A percentile compares a stretch with the other conserved stretches of the same genome.
phyloP scores from a whole-genome alignment of 371 early-diverging fungal genomes.

The Entomophthora muscae region DNA sequence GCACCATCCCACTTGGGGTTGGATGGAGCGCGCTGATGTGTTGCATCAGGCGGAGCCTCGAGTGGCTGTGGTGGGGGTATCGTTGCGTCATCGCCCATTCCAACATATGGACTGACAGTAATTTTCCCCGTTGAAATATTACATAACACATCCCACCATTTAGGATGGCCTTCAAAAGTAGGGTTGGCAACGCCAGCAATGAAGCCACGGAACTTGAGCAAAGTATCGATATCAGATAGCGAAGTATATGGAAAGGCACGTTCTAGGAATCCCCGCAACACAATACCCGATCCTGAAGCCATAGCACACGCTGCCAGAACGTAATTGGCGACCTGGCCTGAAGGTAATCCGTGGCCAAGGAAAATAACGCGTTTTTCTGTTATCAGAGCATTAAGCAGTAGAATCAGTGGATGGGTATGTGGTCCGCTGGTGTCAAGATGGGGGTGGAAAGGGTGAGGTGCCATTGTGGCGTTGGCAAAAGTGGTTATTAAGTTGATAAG shows the following conservation, averaged over 20 bases:
- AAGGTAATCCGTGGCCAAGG: slow-evolving; percentile 74
- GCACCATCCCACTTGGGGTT: slow-evolving; percentile 14
- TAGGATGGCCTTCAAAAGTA: slow-evolving; percentile 72
- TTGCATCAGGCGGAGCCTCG: not conserved
- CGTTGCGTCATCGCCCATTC: slow-evolving; percentile 10
- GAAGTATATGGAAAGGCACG: slow-evolving; percentile 84
- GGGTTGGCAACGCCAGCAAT: slow-evolving; percentile 95
- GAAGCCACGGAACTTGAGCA: slow-evolving; percentile 69
- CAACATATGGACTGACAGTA: slow-evolving; percentile 62
- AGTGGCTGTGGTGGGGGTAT: not conserved
- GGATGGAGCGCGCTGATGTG: slow-evolving; percentile 12
- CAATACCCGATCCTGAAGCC: slow-evolving; percentile 74
- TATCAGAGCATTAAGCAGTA: slow-evolving; percentile 71
- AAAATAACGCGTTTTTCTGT: slow-evolving; percentile 89
- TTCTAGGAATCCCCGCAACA: slow-evolving; percentile 69
- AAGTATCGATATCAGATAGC: slow-evolving; percentile 63
- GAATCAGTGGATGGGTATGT: slow-evolving; percentile 65
- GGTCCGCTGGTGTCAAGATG: slow-evolving; percentile 69
- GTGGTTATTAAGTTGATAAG: slow-evolving; percentile 55
- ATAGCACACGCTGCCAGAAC: slow-evolving; percentile 82
- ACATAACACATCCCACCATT: slow-evolving; percentile 92
- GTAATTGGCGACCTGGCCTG: slow-evolving; percentile 82
- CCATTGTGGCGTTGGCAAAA: slow-evolving; percentile 30
- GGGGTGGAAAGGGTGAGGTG: slow-evolving; percentile 51
- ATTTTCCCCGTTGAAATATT: slow-evolving; percentile 84